Base-by-base conservation (phyloP, 1,284 basidiomycete species). In the Coriolopsis trogii region DNA sequence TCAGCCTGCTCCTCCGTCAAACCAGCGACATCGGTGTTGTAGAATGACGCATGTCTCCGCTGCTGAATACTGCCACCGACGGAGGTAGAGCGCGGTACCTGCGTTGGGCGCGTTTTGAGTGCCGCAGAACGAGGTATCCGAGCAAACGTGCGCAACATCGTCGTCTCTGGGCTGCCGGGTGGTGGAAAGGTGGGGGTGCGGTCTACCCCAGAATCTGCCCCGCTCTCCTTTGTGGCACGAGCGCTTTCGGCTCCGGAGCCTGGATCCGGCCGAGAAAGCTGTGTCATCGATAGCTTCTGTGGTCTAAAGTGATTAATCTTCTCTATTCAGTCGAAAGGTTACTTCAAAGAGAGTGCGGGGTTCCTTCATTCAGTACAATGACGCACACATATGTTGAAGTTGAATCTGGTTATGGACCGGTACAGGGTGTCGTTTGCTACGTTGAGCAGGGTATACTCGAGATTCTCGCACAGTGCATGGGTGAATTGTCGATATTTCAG, bases 1-100 rank as follows among this genome's bases (percentile, higher is more conserved):
- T 95, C 93, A 36, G 79, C 77, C 67, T 95, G 92, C 39, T 93
- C 91, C 25, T 89, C 85, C 2, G 82, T 88, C 34, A 96, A 75
- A n/a, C 92, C 92, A 1, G 92, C 89, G 25, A 95, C 71, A 49
- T 88, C 81, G 3, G 75, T 62, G 61, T 91, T 92, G 66, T 95
- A 95, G 51, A 80, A 82, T 0, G 87, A 87, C 18, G 75, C 77
- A 58, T 73, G 60, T 31, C 79, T 63, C 18, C 62, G 65, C 34
- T 63, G 59, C 10, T 26, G 38, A n/a, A 37, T 33, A 23, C 16
- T 9, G 2, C 10, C 16, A 16, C 23, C 25, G 21, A 18, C 33
- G 7, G 36, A 18, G 33, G 41, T 12, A 10, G 38, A 23, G 21
- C 29, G 24, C 4, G 13, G 7, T 2, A 15, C 28, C 13, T 29